Percentiles rank a stretch among this genome's conserved stretches.
These are phyloP conservation scores for Cutaneotrichosporon arboriforme DNA, from an alignment of 1,284 basidiomycete species.

Conservation along the genomic window DNA sequence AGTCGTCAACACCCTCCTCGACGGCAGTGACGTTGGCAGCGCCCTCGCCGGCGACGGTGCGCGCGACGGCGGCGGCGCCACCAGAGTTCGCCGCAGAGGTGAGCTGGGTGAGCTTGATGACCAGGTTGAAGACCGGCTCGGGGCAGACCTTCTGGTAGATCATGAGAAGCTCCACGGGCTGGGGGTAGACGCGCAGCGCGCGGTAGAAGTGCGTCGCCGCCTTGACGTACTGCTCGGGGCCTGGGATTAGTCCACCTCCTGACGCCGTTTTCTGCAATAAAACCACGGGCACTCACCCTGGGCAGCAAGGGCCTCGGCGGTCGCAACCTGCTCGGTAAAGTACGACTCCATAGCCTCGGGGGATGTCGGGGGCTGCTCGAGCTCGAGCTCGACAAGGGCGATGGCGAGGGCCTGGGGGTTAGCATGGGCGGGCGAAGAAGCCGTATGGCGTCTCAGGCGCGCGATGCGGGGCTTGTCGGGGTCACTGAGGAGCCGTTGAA, in stretches of 20 bases:
- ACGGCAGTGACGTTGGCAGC: conserved; percentile 7
- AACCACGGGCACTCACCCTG: conserved; percentile 57
- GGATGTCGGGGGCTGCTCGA: conserved; percentile 55
- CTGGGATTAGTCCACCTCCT: conserved; percentile 54
- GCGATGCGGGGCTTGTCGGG: no score
- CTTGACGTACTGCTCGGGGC: conserved; percentile 66
- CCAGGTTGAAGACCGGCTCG: conserved; percentile 76
- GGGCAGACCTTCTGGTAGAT: conserved; percentile 93
- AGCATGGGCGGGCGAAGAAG: background rate
- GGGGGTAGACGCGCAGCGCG: conserved; percentile 89
- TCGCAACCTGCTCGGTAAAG: conserved; percentile 83
- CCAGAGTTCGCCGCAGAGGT: conserved; percentile 15
- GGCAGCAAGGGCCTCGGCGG: conserved; percentile 76
- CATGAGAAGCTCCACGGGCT: conserved; percentile 81
- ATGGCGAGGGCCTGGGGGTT: conserved; percentile 16
- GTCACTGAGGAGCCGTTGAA: no score
- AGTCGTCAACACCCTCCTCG: conserved; percentile 9
- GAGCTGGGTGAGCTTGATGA: conserved; percentile 70
- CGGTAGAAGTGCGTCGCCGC: conserved; percentile 89
- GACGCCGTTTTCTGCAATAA: background rate
- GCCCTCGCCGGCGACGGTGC: background rate
- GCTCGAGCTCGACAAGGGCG: conserved; percentile 28
- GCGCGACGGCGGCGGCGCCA: conserved; percentile 5
- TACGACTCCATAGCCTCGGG: conserved; percentile 75
- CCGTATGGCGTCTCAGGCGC: no score